A percentile compares a stretch with the other conserved stretches of the same genome.
phyloP scores from a whole-genome alignment of 331 rosid genomes.

The Dryas integrifolia region DNA sequence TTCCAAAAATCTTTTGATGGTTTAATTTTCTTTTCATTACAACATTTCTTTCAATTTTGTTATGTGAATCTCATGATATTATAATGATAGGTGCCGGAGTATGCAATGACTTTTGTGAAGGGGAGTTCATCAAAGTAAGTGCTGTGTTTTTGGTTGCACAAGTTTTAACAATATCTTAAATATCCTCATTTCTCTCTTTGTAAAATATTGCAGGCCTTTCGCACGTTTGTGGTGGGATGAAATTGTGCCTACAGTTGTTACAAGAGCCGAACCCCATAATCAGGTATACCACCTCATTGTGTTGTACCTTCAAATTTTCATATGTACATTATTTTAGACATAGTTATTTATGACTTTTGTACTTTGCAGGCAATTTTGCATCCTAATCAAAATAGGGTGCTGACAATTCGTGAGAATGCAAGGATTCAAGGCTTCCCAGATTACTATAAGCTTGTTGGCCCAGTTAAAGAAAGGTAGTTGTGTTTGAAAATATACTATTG shows the following conservation, averaged over 20 bases:
- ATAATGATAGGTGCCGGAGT: constrained; percentile 52
- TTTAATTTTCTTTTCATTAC: background rate
- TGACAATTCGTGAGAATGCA: constrained; percentile 40
- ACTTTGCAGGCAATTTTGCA: constrained; percentile 31
- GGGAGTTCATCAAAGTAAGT: constrained; percentile 43
- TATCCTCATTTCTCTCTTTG: background rate
- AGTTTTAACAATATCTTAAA: too few relatives aligned
- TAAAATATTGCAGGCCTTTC: constrained; percentile 29
- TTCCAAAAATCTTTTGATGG: background rate
- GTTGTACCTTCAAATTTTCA: too few relatives aligned
- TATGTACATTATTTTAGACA: background rate
- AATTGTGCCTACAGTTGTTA: constrained; percentile 44
- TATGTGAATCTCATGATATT: background rate
- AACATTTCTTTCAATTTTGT: background rate
- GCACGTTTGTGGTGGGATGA: constrained; percentile 51
- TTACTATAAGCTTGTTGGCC: constrained; percentile 39
- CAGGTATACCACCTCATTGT: constrained; percentile 17
- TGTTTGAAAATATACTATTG: too few relatives aligned
- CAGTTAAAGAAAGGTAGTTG: constrained; percentile 34
- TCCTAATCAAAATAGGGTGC: constrained; percentile 41
- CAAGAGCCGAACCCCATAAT: constrained; percentile 48
- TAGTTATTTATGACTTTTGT: too few relatives aligned
- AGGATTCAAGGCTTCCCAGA: constrained; percentile 50
- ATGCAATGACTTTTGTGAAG: constrained; percentile 40
- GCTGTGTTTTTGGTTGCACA: background rate